Base-by-base conservation (phyloP, 768 basidiomycete genomes). In the Xerocomellus intermedius region DNA sequence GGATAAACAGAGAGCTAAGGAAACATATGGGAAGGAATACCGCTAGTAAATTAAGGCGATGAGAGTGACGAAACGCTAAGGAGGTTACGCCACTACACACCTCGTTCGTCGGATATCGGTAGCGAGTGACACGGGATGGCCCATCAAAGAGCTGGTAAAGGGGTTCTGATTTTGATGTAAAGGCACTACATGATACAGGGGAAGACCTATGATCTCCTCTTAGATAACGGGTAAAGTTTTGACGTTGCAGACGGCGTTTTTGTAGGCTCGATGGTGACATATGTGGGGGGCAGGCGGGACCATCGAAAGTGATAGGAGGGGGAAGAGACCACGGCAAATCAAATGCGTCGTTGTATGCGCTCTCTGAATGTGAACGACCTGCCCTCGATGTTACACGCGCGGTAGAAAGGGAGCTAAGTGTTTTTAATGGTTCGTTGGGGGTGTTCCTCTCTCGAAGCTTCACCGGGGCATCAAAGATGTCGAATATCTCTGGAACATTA, bases 381-480 rank as follows among this genome's bases (percentile, higher is more conserved):
- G 45, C 35, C 55, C 52, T 56, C 56, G 53, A 46, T 56, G 17
- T 42, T 50, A 30, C 39, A 46, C 33, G 55, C 43, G 48, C 24
- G 13, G 42, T 44, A 28, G 56, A 48, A 45, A 47, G 32, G 36
- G 37, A 14, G 38, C 50, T 48, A 21, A 54, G 32, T 35, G 56
- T 30, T 8, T 58, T 37, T 8, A 62, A 54, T 44, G 60, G 37
- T 50, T 63, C 42, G 48, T 69, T 45, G 61, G 69, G 54, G 50
- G 62, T 55, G 55, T 61, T 68, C 30, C 69, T 74, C 56, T 74
- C 75, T 19, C 73, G 70, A 21, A 79, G 73, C 30, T 67, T 67
- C 33, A 67, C 66, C 1, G 80, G 78, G 22, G 74, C 80, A 54
- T 82, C 80, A 61, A 81, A 80, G 54, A 83, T 80, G 63, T 82